Evolutionary conservation across 441 rosid genomes (phyloP).

Genomic region (Cnidoscolus chayamansa): DNA sequence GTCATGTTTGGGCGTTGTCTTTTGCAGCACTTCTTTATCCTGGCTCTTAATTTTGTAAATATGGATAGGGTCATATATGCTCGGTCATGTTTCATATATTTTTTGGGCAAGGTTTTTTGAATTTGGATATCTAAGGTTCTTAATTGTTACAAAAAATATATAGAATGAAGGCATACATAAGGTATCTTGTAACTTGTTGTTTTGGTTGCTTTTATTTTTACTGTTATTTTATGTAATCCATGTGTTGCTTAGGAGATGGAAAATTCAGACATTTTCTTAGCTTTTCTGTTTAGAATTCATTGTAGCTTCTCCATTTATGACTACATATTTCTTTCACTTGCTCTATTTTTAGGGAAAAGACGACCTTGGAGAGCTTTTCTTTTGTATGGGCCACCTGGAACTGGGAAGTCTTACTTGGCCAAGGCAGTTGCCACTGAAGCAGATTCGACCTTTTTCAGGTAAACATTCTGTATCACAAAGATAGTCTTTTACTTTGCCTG

Average conservation of each 20-base stretch:
- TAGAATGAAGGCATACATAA: not conserved
- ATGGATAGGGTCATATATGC: not conserved
- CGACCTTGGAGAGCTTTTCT: constrained; percentile 96
- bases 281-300: not conserved
- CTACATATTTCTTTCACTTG: not conserved
- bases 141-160: not conserved
- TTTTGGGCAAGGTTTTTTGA: not conserved
- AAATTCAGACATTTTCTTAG: not conserved
- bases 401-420: constrained; percentile 98
- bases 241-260: too few species aligned
- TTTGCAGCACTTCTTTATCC: not conserved
- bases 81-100: not conserved
- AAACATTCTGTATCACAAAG: constrained; percentile 12
- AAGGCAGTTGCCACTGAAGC: constrained; percentile 99
- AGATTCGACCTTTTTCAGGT: constrained; percentile 97
- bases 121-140: not conserved
- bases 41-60: not conserved
- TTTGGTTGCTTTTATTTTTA: too few species aligned
- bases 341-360: constrained; percentile 64
- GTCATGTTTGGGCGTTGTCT: not conserved
- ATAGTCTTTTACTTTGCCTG: not conserved
- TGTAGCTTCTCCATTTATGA: not conserved
- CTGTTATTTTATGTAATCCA: too few species aligned
- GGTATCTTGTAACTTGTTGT: not conserved
- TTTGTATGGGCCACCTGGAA: constrained; percentile 96